Evolutionary conservation across 306 rosid genomes (phyloP), one percentile per base, ranked within the genome.

Genomic region (Rosa lucieae): DNA sequence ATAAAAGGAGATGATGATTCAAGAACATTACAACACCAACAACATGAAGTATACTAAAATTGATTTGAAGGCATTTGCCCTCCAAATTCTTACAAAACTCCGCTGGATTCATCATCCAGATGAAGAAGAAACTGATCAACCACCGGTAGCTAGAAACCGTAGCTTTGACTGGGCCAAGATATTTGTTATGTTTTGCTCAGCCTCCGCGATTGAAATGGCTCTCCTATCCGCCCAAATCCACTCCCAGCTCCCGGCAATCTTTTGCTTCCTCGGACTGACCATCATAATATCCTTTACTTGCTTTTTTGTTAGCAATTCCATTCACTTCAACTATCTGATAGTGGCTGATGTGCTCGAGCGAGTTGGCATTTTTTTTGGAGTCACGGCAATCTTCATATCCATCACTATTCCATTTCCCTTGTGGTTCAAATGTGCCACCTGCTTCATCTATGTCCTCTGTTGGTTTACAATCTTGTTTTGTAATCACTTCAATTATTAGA

Each of bases 311-410:
- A 11, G 42, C 76, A 70, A 78, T 9, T 78, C 8, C 5, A 6
- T 70, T 1, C 53, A 10, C 7, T 32, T 32, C 35, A 32, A 32
- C 35, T 29, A 8, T n/a, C 39, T 10, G 6, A 32, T 1, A 1
- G 35, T 32, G 35, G 35, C 35, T 32, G 35, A 32, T 32, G 77
- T 61, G 63, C 23, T 79, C 4, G 63, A 70, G 39, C 18, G 49
- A 47, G 39, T 79, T 9, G 82, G 82, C 7, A 67, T 70, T 6
- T 78, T 78, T 20, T 56, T 69, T 26, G 39, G 49, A 62, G 62
- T 56, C 14, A 78, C 82, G 10, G 37, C 72, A 7, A 15, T 78
- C 7, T 55, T 70, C 82, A 35, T 29, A 23, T 67, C 77, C 77
- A 43, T 79, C 35, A 70, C 77, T 1, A 37, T 70, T 3, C 71